phyloP scores from a whole-genome alignment of 805 yeast genomes.

The Lipomyces chichibuensis region DNA sequence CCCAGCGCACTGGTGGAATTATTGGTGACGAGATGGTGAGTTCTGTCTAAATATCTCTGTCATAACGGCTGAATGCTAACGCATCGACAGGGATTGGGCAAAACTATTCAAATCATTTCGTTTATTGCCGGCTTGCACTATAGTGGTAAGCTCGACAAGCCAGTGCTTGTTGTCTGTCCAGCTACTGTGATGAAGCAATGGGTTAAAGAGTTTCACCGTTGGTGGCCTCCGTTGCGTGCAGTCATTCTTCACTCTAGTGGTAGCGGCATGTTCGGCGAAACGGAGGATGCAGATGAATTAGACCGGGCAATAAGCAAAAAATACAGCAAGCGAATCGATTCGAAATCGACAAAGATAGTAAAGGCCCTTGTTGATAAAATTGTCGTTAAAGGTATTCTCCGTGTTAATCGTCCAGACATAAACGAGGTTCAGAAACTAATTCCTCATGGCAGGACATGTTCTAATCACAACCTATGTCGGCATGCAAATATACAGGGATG shows the following conservation, averaged over 20 bases:
- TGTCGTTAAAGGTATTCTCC: conserved; percentile 11
- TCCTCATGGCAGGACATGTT: conserved; percentile 64
- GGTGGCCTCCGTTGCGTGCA: conserved; percentile 97
- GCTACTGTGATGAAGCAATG: conserved; percentile 96
- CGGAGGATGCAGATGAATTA: conserved; percentile 39
- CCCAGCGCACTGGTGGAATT: conserved; percentile 91
- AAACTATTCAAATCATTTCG: conserved; percentile 89
- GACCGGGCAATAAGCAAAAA: conserved; percentile 48
- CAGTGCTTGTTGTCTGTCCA: conserved; percentile 88
- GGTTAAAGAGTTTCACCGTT: conserved; percentile 93
- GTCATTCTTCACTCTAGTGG: conserved; percentile 92
- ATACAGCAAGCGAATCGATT: conserved; percentile 41
- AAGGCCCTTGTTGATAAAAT: conserved; percentile 33
- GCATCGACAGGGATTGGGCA: conserved; percentile 68
- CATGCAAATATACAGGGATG: conserved; percentile 64
- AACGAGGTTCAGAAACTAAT: neutral
- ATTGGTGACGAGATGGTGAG: conserved; percentile 89
- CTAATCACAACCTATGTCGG: conserved; percentile 92
- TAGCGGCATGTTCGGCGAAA: conserved; percentile 63
- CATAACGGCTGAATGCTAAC: neutral
- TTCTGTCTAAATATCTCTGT: neutral
- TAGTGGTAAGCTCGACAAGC: conserved; percentile 71
- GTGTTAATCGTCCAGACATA: neutral
- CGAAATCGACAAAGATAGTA: conserved; percentile 39
- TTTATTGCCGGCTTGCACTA: conserved; percentile 90